Evolutionary conservation across 306 rosid genomes (phyloP), one percentile per base, ranked within the genome.

Genomic region (Prunus dulcis): DNA sequence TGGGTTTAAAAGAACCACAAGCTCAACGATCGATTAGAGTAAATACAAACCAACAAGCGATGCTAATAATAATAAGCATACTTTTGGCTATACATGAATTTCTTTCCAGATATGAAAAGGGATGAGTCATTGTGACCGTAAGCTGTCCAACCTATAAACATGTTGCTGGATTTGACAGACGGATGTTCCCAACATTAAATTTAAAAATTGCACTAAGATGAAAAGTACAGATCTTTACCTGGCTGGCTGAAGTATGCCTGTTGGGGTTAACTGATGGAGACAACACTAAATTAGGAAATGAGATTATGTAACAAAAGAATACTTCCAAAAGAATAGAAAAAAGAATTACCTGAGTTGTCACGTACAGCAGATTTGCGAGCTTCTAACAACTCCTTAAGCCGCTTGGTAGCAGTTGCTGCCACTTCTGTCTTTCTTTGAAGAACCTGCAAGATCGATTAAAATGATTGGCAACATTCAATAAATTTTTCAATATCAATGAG

Each of bases 341-440:
- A 11, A 23, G 23, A 28, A 64, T 25, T 78, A 87, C 97, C 95
- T 70, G 88, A 86, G 80, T 80, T 83, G 69, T 91, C 97, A 41
- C 91, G 94, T 6, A 80, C 80, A 63, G 87, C 66, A 76, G 88
- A 81, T 84, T 85, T 89, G 67, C 95, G 93, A 46, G 90, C 84
- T 75, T 91, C 97, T 86, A 89, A 82, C 81, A 91, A 82, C 65
- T 85, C 89, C 81, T 86, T 91, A 61, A 91, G 86, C 82, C 91
- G 84, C 77, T 85, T 91, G 1, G 90, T 91, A 72, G 97, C 89
- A 79, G 79, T 79, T 80, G 94, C 84, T 38, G 97, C 97, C 84
- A 89, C 97, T 84, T 89, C 94, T 76, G 97, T 88, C 91, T 91
- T 91, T 80, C 94, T 88, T 5, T 89, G 97, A 82, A 91, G 95